phyloP scores from a whole-genome alignment of 2,329 filamentous ascomycete genomes.

The Graphilbum fragrans region DNA sequence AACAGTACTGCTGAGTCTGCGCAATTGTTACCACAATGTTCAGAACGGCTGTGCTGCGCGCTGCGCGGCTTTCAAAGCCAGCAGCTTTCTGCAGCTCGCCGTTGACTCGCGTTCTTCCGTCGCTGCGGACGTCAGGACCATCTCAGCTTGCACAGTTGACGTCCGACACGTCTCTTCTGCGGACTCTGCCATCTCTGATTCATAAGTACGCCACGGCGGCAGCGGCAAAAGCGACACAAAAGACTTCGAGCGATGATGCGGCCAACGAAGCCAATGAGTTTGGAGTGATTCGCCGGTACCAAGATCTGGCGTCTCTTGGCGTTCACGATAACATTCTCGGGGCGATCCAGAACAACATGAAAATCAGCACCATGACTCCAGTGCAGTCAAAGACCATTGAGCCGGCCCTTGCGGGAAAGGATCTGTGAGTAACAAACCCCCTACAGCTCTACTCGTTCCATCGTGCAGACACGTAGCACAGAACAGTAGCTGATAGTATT shows the following conservation, averaged over 20 bases:
- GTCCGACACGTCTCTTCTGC: not conserved
- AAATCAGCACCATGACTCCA: conserved; percentile 77
- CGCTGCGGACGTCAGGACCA: conserved; percentile 1
- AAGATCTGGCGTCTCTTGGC: conserved; percentile 29
- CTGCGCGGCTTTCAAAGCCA: conserved; percentile 8
- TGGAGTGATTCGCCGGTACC: conserved; percentile 21
- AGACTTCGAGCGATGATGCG: not conserved
- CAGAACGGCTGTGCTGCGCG: conserved; percentile 9
- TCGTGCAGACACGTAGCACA: conserved; percentile 3
- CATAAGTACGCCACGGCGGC: not conserved
- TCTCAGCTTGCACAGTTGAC: not conserved
- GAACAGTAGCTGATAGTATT: too few species aligned
- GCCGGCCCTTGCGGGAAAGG: conserved; percentile 64
- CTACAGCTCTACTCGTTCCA: too few species aligned
- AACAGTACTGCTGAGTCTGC: too few species aligned
- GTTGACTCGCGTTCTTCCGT: not conserved
- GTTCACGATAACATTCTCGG: conserved; percentile 55
- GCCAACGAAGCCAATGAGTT: not conserved
- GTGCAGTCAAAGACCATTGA: conserved; percentile 80
- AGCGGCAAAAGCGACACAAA: not conserved
- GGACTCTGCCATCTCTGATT: not conserved
- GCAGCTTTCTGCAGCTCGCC: conserved; percentile 2
- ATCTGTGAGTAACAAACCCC: conserved; percentile 51
- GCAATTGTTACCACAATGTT: conserved; percentile 12
- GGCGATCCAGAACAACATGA: conserved; percentile 60